These are phyloP conservation scores for Candida oleophila DNA, from an alignment of 805 yeast genomes.

Conservation along the genomic window DNA sequence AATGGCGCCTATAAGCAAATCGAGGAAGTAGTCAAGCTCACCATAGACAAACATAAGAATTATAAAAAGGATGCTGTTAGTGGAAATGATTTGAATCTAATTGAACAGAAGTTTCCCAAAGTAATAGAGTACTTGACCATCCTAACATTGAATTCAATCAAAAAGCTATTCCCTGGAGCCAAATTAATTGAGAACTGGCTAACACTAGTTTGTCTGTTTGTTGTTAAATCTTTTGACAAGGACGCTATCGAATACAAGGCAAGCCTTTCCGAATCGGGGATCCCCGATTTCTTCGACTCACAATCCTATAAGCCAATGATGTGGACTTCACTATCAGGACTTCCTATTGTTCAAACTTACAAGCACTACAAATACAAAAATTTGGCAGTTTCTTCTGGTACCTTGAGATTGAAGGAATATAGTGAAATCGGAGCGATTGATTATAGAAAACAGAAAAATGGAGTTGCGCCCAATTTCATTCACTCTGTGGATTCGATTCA, in stretches of 20 bases:
- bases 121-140: slow-evolving; percentile 18
- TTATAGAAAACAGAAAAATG: slow-evolving; percentile 30
- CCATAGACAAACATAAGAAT: slow-evolving; percentile 12
- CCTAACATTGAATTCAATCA: slow-evolving; percentile 23
- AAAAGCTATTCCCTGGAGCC: slow-evolving; percentile 33
- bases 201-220: slow-evolving; percentile 26
- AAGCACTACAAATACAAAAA: slow-evolving; percentile 11
- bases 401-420: slow-evolving; percentile 13
- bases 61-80: not conserved
- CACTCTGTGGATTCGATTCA: slow-evolving; percentile 44
- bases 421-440: slow-evolving; percentile 23
- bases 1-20: slow-evolving; percentile 38
- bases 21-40: slow-evolving; percentile 19
- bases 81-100: not conserved
- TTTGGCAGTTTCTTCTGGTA: not conserved
- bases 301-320: slow-evolving; percentile 32
- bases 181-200: slow-evolving; percentile 36
- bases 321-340: slow-evolving; percentile 42
- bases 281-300: slow-evolving; percentile 19
- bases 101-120: not conserved
- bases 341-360: slow-evolving; percentile 41
- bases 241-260: slow-evolving; percentile 10
- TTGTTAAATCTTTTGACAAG: slow-evolving; percentile 24
- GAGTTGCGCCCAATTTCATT: slow-evolving; percentile 43
- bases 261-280: not conserved